Percentiles rank a stretch among this genome's conserved stretches.
Conservation (phyloP, 2,329 filamentous ascomycete genomes). For the Apiospora kogelbergensis region DNA sequence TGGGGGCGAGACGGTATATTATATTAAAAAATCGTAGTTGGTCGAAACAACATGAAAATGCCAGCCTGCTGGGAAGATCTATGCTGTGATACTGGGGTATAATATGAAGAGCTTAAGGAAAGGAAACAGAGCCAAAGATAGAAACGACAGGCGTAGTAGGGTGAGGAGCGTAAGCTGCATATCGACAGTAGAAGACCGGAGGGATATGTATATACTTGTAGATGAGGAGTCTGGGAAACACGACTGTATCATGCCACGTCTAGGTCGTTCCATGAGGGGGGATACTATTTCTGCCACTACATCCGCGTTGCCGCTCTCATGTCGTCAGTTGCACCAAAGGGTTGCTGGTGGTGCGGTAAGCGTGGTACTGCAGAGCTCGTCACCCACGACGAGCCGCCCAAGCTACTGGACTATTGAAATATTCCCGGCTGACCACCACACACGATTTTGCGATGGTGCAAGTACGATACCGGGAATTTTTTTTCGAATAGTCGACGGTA, state of each 20-base stretch:
- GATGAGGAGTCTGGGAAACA: neutral
- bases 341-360: neutral
- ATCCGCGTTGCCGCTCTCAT: neutral
- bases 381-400: slow-evolving; percentile 14
- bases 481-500: neutral
- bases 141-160: slow-evolving; percentile 11
- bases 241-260: neutral
- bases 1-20: slow-evolving; percentile 12
- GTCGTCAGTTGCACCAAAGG: neutral
- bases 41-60: slow-evolving; percentile 12
- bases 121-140: slow-evolving; percentile 17
- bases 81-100: neutral
- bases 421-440: slow-evolving; percentile 14
- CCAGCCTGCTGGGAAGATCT: slow-evolving; percentile 30
- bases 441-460: neutral
- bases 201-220: neutral
- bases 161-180: neutral
- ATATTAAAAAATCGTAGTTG: slow-evolving; percentile 17
- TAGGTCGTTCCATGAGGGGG: neutral
- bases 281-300: neutral
- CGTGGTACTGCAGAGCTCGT: slow-evolving; percentile 9
- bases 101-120: slow-evolving; percentile 16
- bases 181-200: neutral
- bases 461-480: neutral
- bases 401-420: slow-evolving; percentile 14